phyloP scores from a whole-genome alignment of 2,329 filamentous ascomycete genomes.

The Xylariaceae sp. region DNA sequence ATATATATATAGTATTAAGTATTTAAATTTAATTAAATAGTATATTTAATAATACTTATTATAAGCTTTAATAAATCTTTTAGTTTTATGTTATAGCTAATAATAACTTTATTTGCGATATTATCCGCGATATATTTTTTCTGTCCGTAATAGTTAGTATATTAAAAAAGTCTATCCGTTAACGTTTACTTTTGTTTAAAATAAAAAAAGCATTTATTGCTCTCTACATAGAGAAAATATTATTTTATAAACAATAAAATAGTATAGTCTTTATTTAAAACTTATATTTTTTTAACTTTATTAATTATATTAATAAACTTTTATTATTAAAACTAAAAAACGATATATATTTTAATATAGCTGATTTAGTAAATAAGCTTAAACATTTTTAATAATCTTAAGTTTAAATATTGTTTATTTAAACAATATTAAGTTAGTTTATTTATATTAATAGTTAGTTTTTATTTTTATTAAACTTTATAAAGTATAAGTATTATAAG shows the following conservation, averaged over 20 bases:
- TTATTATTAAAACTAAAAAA: slow-evolving; percentile 2
- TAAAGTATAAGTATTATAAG: slow-evolving; percentile 1
- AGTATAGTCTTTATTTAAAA: slow-evolving; percentile 13
- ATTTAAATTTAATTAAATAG: not conserved
- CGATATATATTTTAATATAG: slow-evolving; percentile 9
- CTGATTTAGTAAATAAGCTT: slow-evolving; percentile 6
- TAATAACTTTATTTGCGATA: not conserved
- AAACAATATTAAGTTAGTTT: slow-evolving; percentile 7
- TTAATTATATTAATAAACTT: not conserved
- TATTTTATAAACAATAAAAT: not conserved
- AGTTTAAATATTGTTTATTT: slow-evolving; percentile 12
- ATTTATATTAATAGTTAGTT: slow-evolving; percentile 7
- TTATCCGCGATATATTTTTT: slow-evolving; percentile 8
- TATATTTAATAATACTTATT: not conserved
- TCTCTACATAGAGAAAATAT: slow-evolving; percentile 2
- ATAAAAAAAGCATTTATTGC: slow-evolving; percentile 13
- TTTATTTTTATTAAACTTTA: slow-evolving; percentile 11
- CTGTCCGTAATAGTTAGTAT: slow-evolving; percentile 3
- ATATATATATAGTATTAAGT: slow-evolving; percentile 11
- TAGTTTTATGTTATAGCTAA: slow-evolving; percentile 7
- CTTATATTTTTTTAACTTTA: slow-evolving; percentile 3
- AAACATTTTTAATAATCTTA: slow-evolving; percentile 11
- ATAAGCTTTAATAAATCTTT: slow-evolving; percentile 11
- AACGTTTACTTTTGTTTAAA: slow-evolving; percentile 13
- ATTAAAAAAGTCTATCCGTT: slow-evolving; percentile 2